A percentile compares a stretch with the other conserved stretches of the same genome.
Evolutionary conservation across 1,139 yeast species (phyloP).

Genomic region (Yamadazyma kanchanaburiensis): DNA sequence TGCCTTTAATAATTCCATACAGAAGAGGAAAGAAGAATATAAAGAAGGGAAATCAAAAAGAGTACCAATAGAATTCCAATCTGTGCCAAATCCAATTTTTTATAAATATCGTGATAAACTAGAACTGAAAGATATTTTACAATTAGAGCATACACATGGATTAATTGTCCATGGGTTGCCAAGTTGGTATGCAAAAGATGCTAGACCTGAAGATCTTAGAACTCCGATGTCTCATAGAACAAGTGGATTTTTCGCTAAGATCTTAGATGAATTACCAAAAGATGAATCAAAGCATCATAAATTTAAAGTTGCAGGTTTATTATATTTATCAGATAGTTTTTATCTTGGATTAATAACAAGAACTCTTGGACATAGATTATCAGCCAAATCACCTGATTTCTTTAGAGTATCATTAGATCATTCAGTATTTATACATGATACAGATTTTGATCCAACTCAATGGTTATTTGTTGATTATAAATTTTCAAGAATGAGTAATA

Average conservation of each 20-base stretch:
- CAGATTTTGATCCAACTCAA: conserved; percentile 48
- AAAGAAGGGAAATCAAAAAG: conserved; percentile 15
- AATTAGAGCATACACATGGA: conserved; percentile 19
- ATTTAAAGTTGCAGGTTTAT: conserved; percentile 20
- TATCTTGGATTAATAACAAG: conserved; percentile 26
- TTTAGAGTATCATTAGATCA: conserved; percentile 45
- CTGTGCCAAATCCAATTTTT: conserved; percentile 21
- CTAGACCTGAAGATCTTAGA: conserved; percentile 11
- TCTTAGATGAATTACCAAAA: conserved; percentile 21
- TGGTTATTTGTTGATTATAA: conserved; percentile 46
- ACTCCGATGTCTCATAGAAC: conserved; percentile 25
- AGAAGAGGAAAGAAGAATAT: conserved; percentile 9
- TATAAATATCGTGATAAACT: conserved; percentile 24
- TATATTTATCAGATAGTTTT: conserved; percentile 30
- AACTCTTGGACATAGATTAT: conserved; percentile 20
- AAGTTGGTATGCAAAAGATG: conserved; percentile 18
- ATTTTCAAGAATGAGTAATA: conserved; percentile 34
- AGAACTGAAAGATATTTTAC: conserved; percentile 18
- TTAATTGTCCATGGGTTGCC: conserved; percentile 28
- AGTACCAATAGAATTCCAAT: conserved; percentile 32
- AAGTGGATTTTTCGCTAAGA: conserved; percentile 28
- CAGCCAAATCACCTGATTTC: conserved; percentile 19
- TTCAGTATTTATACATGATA: conserved; percentile 49
- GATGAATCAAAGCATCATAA: conserved; percentile 6
- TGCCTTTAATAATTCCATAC: conserved; percentile 27